Percentiles rank a stretch among this genome's conserved stretches.
Conservation (phyloP, 805 yeast genomes). For the Starmerella vaccinii region DNA sequence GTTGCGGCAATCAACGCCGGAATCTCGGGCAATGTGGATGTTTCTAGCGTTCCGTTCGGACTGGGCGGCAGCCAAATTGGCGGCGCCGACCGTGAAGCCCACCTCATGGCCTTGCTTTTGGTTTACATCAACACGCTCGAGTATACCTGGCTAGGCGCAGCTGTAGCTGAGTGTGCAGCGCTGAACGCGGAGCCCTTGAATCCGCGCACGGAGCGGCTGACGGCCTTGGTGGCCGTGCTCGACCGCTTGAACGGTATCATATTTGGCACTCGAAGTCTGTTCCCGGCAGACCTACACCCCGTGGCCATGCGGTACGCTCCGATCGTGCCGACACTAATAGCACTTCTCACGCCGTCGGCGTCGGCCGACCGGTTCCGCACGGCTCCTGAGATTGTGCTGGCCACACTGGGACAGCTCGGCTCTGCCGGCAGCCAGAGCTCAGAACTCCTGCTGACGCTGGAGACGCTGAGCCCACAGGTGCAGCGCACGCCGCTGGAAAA, state of each 20-base stretch:
- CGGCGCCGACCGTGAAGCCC: slow-evolving; percentile 23
- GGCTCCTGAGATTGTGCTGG: slow-evolving; percentile 10
- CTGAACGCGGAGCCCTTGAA: slow-evolving; percentile 9
- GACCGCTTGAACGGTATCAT: slow-evolving; percentile 16
- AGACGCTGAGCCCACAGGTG: slow-evolving; percentile 10
- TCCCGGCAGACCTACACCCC: slow-evolving; percentile 9
- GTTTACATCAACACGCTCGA: slow-evolving; percentile 30
- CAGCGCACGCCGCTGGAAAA: slow-evolving; percentile 15
- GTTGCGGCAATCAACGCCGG: slow-evolving; percentile 26
- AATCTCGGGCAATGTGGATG: neutral
- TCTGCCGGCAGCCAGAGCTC: neutral
- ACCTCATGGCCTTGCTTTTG: slow-evolving; percentile 31
- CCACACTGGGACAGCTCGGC: slow-evolving; percentile 7
- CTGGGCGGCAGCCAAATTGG: slow-evolving; percentile 10
- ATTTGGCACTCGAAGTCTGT: slow-evolving; percentile 12
- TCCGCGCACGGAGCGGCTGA: slow-evolving; percentile 16
- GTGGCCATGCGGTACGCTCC: slow-evolving; percentile 9
- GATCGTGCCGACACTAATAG: slow-evolving; percentile 8
- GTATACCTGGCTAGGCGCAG: slow-evolving; percentile 32
- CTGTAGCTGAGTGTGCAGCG: slow-evolving; percentile 27
- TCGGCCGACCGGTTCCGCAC: slow-evolving; percentile 5
- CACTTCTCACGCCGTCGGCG: neutral
- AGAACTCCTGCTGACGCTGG: slow-evolving; percentile 4
- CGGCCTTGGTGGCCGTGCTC: slow-evolving; percentile 18
- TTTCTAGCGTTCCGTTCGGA: slow-evolving; percentile 9